Base-by-base conservation (phyloP, 2,329 filamentous ascomycete genomes). In the Colletotrichum theobromicola region DNA sequence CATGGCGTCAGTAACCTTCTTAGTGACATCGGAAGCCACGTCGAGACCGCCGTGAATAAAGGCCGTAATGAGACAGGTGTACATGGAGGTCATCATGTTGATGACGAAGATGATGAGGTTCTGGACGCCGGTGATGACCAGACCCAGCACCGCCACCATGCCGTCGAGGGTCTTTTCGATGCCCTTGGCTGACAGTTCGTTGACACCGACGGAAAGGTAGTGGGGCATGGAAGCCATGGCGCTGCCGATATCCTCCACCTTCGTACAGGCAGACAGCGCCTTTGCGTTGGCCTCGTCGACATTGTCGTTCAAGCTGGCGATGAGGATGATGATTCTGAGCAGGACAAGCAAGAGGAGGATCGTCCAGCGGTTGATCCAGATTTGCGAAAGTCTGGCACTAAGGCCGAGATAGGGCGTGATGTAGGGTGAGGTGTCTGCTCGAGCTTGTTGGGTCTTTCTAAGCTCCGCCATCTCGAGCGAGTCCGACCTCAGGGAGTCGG, bases 361-460 rank as follows among this genome's bases (percentile, higher is more conserved):
- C 50, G 97, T 98, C 97, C 97, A 99, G 84, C 94, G 92, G 88
- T 99, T 98, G 87, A 99, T 93, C 95, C 96, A 98, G 84, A 97
- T 90, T 88, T 99, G 97, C 67, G 97, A 98, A 80, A 98, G 90
- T 80, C 96, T 93, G 79, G 96, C 93, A 81, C 93, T 92, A 81
- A 98, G 92, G 79, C 96, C 95, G 77, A 99, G 94, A 84, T 98
- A 98, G 76, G 97, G 96, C 77, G 95, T 98, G 81, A 94, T 90
- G 81, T 91, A 91, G 82, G 91, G 91, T 83, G 91, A 90, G 77
- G 94, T 92, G 82, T 88, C 88, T 82, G 90, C 79, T 65, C 81
- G 81, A 67, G 80, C 78, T 67, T 82, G 78, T 62, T 81, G 80
- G 21, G 79, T 76, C 71, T 80, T 82, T 58, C 77, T 79, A 74